Percentiles rank a stretch among this genome's conserved stretches.
Conservation (phyloP, 345 rosid genomes). For the Raphanus raphanistrum region DNA sequence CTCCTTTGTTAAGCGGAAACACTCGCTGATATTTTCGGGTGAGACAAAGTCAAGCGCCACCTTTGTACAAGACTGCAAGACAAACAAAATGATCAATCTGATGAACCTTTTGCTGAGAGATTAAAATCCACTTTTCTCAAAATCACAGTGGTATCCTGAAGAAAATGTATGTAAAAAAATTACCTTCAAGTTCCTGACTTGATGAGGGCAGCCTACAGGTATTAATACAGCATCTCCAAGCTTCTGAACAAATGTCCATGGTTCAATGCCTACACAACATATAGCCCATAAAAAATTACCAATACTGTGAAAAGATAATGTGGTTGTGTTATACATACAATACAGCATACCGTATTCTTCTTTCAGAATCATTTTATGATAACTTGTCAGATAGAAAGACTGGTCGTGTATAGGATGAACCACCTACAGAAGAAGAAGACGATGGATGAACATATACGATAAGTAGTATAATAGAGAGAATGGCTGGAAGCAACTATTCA, state of each 20-base stretch:
- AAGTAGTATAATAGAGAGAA: not conserved
- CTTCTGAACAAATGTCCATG: constrained; percentile 42
- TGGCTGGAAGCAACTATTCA: not conserved
- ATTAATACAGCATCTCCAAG: constrained; percentile 42
- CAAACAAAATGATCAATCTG: not conserved
- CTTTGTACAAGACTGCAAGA: constrained; percentile 62
- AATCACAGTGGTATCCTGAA: not conserved
- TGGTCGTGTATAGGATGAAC: constrained; percentile 76
- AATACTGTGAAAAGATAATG: not conserved
- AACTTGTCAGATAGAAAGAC: constrained; percentile 55
- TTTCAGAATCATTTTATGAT: constrained; percentile 68
- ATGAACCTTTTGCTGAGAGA: not conserved
- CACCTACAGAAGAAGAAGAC: constrained; percentile 43
- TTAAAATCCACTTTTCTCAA: not conserved
- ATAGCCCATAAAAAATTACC: not conserved
- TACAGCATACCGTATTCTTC: constrained; percentile 62
- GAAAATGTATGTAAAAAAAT: too few relatives aligned
- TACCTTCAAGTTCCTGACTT: constrained; percentile 42
- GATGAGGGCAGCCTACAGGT: constrained; percentile 44
- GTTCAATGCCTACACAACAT: constrained; percentile 36
- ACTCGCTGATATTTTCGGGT: constrained; percentile 58
- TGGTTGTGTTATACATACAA: not conserved
- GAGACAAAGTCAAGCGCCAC: constrained; percentile 69
- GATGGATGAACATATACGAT: not conserved
- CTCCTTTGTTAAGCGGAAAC: constrained; percentile 57